Base-by-base conservation (phyloP, 177 flowering plant genomes). In the Vitis hybrid region DNA sequence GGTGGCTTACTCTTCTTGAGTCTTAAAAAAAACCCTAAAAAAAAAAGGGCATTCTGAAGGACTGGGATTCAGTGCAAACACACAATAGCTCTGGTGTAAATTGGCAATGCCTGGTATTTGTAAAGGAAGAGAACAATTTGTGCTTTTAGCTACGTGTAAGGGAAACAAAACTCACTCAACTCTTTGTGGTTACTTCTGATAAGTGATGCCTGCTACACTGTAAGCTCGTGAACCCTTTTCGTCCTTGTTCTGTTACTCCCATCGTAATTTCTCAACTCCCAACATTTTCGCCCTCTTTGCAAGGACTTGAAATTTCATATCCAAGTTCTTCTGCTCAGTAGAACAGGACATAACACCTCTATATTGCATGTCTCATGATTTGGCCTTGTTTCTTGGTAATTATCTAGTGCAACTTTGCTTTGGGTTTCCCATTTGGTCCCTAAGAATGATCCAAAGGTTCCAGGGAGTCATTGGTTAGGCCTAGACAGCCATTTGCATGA, bases 31-130 rank as follows among this genome's bases (percentile, higher is more conserved):
- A 59, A 55, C 58, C 57, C 65, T 64, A 56, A 6, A 51, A 16
- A 10, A 7, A 29, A 10, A 16, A 29, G 13, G 63, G 57, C 74
- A 67, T 69, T 72, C 51, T 72, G 72, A 55, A 66, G 55, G 51
- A 64, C 31, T 50, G 53, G 13, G 1, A 10, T 15, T 51, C 5
- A 11, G 14, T 1, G 53, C 49, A 56, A 64, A 55, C 66, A 63
- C 58, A 55, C 2, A 60, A 69, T 64, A 77, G 60, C 66, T 10
- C 69, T 63, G 68, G 11, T 74, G 80, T 80, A 75, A 55, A 75
- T 56, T 72, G 72, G 55, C 66, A 64, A 65, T 68, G 62, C 71
- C 60, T 57, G 74, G 62, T 61, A 69, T 67, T 53, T 76, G 78
- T 80, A 74, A 75, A 77, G 78, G 57, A 65, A 74, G 72, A 69